Evolutionary conservation across 2,329 filamentous ascomycete genomes (phyloP), one percentile per base, ranked within the genome.

Genomic region (Pseudogymnoascus sp.): DNA sequence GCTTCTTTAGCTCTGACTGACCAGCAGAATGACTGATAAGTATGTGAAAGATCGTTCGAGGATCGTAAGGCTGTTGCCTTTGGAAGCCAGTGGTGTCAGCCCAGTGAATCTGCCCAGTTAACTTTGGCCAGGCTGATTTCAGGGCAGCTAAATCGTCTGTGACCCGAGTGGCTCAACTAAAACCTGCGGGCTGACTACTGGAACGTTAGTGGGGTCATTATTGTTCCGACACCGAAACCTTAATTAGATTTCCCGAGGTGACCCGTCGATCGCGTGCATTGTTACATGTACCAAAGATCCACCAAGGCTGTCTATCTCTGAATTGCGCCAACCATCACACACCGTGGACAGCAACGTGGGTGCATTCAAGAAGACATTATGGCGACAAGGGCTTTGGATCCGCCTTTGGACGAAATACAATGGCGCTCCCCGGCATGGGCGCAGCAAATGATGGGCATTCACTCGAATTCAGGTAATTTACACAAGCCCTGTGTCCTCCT

Each of bases 381-480:
- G 51, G 51, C 51, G 28, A 57, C 51, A 57, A 10, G 51, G 28
- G 51, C 51, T 57, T 57, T 19, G 11, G 82, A 83, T 0, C 78
- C 80, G 1, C 81, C 83, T 6, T 79, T 88, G 66, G 86, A 89
- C 73, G 86, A 89, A 77, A 87, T 88, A 66, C 84, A 86, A 79
- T 89, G 86, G 85, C 80, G 79, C 65, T 80, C 81, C 39, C 83
- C 83, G 19, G 75, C 75, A 60, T 76, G 78, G 48, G 77, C 81
- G 54, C 77, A 79, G 60, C 73, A 76, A 54, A 82, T 85, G 78
- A 66, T 68, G 61, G 82, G 85, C 72, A 80, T 89, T 62, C 85
- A 89, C 74, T 83, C 79, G 68, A 88, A 89, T 60, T 72, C 73
- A 57, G 67, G 70, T 71, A 65, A 37, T 60, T 54, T 63, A 62